Percentiles rank a stretch among this genome's conserved stretches.
Evolutionary conservation across 75 land plant species (phyloP).

Genomic region (Pinus tabuliformis): DNA sequence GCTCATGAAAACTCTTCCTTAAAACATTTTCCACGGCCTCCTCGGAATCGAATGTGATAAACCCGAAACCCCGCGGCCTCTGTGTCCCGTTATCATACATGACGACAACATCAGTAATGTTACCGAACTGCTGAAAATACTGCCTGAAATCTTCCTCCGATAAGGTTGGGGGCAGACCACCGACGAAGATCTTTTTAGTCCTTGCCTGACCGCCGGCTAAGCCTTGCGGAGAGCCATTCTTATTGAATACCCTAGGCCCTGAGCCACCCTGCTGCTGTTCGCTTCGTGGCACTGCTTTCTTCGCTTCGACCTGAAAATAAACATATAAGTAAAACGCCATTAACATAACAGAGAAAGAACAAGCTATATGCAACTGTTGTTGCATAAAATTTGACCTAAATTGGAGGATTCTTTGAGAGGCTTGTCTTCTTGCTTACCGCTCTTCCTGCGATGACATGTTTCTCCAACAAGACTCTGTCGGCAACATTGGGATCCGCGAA

Average conservation of each 20-base stretch:
- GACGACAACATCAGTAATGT: constrained; percentile 82
- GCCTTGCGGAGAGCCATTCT: constrained; percentile 12
- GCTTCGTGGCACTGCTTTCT: constrained; percentile 76
- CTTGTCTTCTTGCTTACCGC: constrained; percentile 29
- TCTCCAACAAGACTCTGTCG: constrained; percentile 68
- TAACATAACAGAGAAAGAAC: not conserved
- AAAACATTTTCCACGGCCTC: constrained; percentile 84
- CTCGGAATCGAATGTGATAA: constrained; percentile 81
- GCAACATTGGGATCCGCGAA: constrained; percentile 67
- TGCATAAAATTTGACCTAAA: too few relatives aligned
- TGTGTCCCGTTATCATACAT: constrained; percentile 86
- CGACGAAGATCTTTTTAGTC: constrained; percentile 89
- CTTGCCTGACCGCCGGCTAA: constrained; percentile 22
- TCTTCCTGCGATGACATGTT: constrained; percentile 70
- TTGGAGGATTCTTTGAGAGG: too few relatives aligned
- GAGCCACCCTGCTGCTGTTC: constrained; percentile 54
- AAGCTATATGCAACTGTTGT: too few relatives aligned
- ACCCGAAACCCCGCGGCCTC: constrained; percentile 92
- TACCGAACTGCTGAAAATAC: constrained; percentile 82
- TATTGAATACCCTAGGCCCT: constrained; percentile 25
- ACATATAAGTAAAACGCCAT: not conserved
- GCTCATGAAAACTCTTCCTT: constrained; percentile 79
- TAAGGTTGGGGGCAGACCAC: constrained; percentile 69
- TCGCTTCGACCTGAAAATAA: constrained; percentile 72
- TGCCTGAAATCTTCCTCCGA: constrained; percentile 75